A percentile compares a stretch with the other conserved stretches of the same genome.
Conservation (phyloP, 176 grass and related monocot genomes). For the Eleusine indica region DNA sequence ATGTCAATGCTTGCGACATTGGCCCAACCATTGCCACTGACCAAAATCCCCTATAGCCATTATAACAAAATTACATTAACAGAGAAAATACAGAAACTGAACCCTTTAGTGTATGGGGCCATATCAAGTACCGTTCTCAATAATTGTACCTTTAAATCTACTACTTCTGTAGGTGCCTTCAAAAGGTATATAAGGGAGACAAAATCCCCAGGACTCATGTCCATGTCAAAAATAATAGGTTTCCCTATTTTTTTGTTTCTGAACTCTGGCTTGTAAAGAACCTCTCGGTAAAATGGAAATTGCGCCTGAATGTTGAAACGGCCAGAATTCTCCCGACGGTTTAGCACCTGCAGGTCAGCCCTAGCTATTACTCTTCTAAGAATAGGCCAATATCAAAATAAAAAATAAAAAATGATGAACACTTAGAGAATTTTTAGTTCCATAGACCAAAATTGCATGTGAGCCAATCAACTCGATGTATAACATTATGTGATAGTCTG, state of each 20-base stretch:
- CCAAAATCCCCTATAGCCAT: slow-evolving; percentile 67
- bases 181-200: slow-evolving; percentile 86
- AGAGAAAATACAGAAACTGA: slow-evolving; percentile 6
- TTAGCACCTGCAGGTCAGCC: slow-evolving; percentile 61
- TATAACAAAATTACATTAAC: slow-evolving; percentile 5
- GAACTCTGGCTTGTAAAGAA: slow-evolving; percentile 51
- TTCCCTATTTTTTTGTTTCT: slow-evolving; percentile 44
- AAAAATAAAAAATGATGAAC: slow-evolving; percentile 10
- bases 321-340: slow-evolving; percentile 47
- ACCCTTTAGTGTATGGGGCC: not conserved
- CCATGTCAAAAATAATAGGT: slow-evolving; percentile 74
- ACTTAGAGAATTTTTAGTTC: slow-evolving; percentile 5
- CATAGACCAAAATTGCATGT: slow-evolving; percentile 17
- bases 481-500: not conserved
- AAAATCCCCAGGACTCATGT: slow-evolving; percentile 94
- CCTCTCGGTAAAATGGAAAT: slow-evolving; percentile 79
- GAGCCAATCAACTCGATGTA: not conserved
- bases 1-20: slow-evolving; percentile 81
- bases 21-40: slow-evolving; percentile 80
- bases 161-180: slow-evolving; percentile 68
- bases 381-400: not conserved
- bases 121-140: not conserved
- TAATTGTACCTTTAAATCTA: slow-evolving; percentile 74
- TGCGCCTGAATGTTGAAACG: slow-evolving; percentile 64
- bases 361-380: slow-evolving; percentile 24